Evolutionary conservation across 768 basidiomycete species (phyloP), one percentile per base, ranked within the genome.

Genomic region (Pulveroboletus sp.): DNA sequence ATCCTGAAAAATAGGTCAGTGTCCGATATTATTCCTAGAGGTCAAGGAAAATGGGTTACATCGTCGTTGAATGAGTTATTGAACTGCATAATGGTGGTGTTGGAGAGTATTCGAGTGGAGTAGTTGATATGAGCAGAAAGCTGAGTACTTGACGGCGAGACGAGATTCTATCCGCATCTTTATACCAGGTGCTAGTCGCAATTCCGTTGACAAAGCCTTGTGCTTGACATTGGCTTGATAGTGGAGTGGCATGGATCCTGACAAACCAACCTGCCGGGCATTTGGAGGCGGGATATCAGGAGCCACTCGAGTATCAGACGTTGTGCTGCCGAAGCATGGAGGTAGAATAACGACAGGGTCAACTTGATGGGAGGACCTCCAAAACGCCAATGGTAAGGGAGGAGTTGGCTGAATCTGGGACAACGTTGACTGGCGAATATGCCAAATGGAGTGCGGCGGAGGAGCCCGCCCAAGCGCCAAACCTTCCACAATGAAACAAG

Each of bases 251-350:
- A 53, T 43, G 43, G 47, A 35, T 38, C 38, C 51, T 47, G 51
- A 59, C 39, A 46, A 43, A 57, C 60, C 51, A 62, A 46, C 28
- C 21, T 1, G 47, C 53, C 45, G 54, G 45, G 56, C 31, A 8
- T 51, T 28, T 45, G 59, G 57, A 13, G n/a, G 28, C 7, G 8
- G n/a, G 8, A 13, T 18, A 18, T 39, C 43, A 21, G 4, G 4
- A 21, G 21, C 21, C 21, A 21, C 21, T 21, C 21, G 21, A 21
- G 21, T 21, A 21, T 21, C 21, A 21, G 21, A 21, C 21, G 21
- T 2, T 21, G 4, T 4, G 21, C 21, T 21, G 21, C 21, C 4
- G 21, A 4, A 21, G 21, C 21, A 21, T 21, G 32, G 28, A 37
- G 6, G 4, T 8, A 31, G 32, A 31, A 43, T n/a, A 21, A 40